Evolutionary conservation across 2,329 filamentous ascomycete genomes (phyloP), one percentile per base, ranked within the genome.

Genomic region (Phyllachora maydis): DNA sequence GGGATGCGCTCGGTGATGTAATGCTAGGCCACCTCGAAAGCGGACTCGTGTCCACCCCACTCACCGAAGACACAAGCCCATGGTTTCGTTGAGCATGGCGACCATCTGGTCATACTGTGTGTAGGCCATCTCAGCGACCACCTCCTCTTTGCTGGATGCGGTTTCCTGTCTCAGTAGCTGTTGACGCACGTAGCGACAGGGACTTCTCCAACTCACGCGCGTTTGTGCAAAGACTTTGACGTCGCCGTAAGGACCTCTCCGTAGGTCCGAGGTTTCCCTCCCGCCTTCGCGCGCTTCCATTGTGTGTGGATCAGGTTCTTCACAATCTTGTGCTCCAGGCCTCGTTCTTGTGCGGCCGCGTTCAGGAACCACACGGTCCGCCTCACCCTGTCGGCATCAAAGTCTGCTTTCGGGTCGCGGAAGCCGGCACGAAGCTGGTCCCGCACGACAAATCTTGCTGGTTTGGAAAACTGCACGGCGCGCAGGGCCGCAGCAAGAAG

Each of bases 291-390:
- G 30, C 46, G 42, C 32, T 52, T 46, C 32, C 48, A 53, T 31
- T 43, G 40, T 28, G 63, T 59, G 33, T 54, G 17, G 39, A 78
- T 36, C 22, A 85, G 41, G 32, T 74, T 82, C 46, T 68, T 75
- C 26, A 85, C 39, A 6, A 88, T 60, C 26, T 48, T 59, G 41
- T 83, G 74, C 52, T 85, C 78, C 16, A 81, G 34, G 0, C 75
- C 77, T 26, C 47, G 61, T 35, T 65, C 56, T 30, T 47, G 52
- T 2, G 63, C 59, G 4, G 78, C 78, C 19, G 65, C 62, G 16
- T 65, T 47, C 2, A 85, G 47, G 38, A 88, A 85, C 41, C 66
- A 65, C 4, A 77, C 37, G 1, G 78, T 88, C 29, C 69, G 65
- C 30, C 58, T 49, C 24, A 77, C 54, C 23, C 54, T 56, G 22